Percentiles rank a stretch among this genome's conserved stretches.
phyloP scores from a whole-genome alignment of 169 alveolate species.

The Perkinsus marinus region DNA sequence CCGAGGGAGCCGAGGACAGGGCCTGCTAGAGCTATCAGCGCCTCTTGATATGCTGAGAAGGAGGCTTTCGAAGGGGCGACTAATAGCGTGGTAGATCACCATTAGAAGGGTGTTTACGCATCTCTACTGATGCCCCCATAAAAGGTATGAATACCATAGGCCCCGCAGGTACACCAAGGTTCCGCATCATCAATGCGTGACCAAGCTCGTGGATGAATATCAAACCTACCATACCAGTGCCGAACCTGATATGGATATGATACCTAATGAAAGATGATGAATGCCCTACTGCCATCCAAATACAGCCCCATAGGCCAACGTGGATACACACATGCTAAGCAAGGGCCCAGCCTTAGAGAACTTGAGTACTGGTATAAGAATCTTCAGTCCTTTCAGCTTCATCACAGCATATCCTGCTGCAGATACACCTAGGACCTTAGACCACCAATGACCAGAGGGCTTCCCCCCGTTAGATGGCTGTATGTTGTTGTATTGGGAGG shows the following conservation, averaged over 20 bases:
- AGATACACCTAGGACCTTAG: not conserved
- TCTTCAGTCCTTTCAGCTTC: not conserved
- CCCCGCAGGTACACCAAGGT: not conserved
- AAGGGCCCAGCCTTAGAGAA: slow-evolving; percentile 3
- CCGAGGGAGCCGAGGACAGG: slow-evolving; percentile 7
- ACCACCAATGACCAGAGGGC: not conserved
- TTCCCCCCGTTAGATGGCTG: not conserved
- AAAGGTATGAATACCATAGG: slow-evolving; percentile 6
- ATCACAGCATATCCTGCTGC: slow-evolving; percentile 8
- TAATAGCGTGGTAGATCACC: not conserved
- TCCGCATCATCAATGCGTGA: slow-evolving; percentile 5
- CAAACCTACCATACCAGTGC: not conserved
- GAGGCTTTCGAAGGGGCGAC: too few species aligned
- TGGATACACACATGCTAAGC: not conserved
- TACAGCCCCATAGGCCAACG: not conserved
- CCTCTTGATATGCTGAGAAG: slow-evolving; percentile 1
- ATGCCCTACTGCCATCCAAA: slow-evolving; percentile 4
- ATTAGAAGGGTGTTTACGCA: not conserved
- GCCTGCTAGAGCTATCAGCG: slow-evolving; percentile 1
- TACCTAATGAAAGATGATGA: not conserved
- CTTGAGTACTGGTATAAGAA: not conserved
- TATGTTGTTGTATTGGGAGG: not conserved
- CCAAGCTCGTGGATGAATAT: slow-evolving; percentile 8
- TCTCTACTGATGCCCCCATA: slow-evolving; percentile 8
- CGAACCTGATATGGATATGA: not conserved